Conservation (phyloP, 768 basidiomycete genomes). For the Nidularia pulvinata region DNA sequence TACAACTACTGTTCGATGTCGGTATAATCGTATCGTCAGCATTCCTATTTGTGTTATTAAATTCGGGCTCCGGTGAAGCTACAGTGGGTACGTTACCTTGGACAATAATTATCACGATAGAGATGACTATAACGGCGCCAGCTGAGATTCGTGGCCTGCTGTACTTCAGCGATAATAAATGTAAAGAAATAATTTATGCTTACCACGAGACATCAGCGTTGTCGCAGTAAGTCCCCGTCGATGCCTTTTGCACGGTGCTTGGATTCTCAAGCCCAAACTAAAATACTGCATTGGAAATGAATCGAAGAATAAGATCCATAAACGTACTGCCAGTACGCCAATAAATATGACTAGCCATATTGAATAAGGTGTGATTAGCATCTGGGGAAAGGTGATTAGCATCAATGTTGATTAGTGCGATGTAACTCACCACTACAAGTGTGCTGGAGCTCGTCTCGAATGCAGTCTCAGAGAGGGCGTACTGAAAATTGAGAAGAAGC, state of each 20-base stretch:
- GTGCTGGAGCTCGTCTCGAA: conserved; percentile 10
- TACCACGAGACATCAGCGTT: conserved; percentile 15
- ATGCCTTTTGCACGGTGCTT: conserved; percentile 14
- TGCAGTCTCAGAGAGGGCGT: conserved; percentile 11
- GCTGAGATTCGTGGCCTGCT: conserved; percentile 22
- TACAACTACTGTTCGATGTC: conserved; percentile 13
- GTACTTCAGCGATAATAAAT: background rate
- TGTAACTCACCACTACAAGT: conserved; percentile 14
- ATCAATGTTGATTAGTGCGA: background rate
- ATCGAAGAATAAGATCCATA: background rate
- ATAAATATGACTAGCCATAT: conserved; percentile 20
- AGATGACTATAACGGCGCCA: conserved; percentile 15
- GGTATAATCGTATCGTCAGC: conserved; percentile 19
- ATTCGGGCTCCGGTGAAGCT: background rate
- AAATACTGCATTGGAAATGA: background rate
- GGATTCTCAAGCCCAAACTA: conserved; percentile 20
- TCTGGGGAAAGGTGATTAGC: conserved; percentile 8
- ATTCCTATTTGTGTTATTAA: conserved; percentile 6
- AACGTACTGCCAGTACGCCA: conserved; percentile 17
- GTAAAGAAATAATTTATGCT: background rate
- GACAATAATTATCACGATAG: conserved; percentile 14
- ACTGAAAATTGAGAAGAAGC: conserved; percentile 23
- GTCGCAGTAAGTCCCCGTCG: conserved; percentile 27
- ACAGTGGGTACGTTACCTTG: conserved; percentile 10
- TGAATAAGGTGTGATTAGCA: conserved; percentile 19